Base-by-base conservation (phyloP, 2,329 filamentous ascomycete genomes). In the Colletotrichum aenigma region DNA sequence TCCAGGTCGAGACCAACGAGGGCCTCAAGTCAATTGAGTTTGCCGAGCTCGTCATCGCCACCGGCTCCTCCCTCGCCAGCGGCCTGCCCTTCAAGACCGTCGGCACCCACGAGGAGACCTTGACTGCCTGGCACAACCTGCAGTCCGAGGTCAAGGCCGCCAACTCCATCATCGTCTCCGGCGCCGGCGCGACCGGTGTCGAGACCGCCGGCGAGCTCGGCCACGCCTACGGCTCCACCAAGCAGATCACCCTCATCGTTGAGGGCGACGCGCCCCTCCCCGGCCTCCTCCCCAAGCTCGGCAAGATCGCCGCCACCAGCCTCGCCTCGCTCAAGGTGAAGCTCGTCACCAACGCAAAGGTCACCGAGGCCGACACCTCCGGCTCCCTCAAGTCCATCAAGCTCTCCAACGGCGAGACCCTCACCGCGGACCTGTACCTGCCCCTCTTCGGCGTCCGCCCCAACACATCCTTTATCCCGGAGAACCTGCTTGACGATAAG, bases 1-100 rank as follows among this genome's bases (percentile, higher is more conserved):
- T 91, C 28, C 81, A 80, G 2, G 83, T 91, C 16, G 77, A 82
- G 26, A 81, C 83, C 36, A 83, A 81, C 60, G 84, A 81, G 6
- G 84, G 82, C 7, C 78, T 79, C n/a, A 81, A 83, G 7, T 81
- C 82, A 13, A 79, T 91, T 70, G 75, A 76, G 24, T 93, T 92
- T 79, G 86, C 91, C 77, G 86, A 86, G 26, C 83, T 92, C 15
- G 79, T 93, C 75, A 82, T 93, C 58, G 89, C 90, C 12, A 92
- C 91, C 4, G 90, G 90, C 16, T 84, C 89, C n/a, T 85, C 86
- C 34, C 79, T 84, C 36, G 79, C 83, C n/a, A 83, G 79, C 67
- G 77, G 79, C 26, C 78, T 87, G 30, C 88, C 89, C 3, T 88
- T 89, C 81, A 91, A 91, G 79, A 84, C 83, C 28, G 77, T 85